A percentile compares a stretch with the other conserved stretches of the same genome.
Evolutionary conservation across 1,284 basidiomycete genomes (phyloP).

Genomic region (Sphaerobolus stellatus): DNA sequence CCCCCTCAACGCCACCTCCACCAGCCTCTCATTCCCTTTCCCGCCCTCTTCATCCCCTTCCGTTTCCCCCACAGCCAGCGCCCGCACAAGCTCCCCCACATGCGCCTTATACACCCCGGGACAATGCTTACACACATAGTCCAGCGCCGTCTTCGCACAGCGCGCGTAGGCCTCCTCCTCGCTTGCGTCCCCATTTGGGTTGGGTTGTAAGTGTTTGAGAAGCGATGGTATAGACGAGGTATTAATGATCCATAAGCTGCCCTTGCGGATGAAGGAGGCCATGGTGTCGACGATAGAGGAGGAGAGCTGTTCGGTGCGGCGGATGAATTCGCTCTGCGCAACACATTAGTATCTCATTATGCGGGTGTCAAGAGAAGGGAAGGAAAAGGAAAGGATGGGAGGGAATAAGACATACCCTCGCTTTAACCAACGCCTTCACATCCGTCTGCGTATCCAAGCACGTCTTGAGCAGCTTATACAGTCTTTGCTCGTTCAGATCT

Average conservation of each 20-base stretch:
- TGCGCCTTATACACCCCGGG: slow-evolving; percentile 76
- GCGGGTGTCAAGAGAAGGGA: too few species aligned
- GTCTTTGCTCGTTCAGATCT: slow-evolving; percentile 78
- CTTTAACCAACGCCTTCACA: slow-evolving; percentile 75
- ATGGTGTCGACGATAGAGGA: slow-evolving; percentile 68
- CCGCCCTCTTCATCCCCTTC: slow-evolving; percentile 65
- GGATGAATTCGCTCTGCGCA: slow-evolving; percentile 80
- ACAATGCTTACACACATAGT: slow-evolving; percentile 74
- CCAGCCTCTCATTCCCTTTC: slow-evolving; percentile 56
- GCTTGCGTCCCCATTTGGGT: too few species aligned
- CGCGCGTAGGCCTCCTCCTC: slow-evolving; percentile 30
- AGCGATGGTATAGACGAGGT: slow-evolving; percentile 83
- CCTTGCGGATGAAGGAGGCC: slow-evolving; percentile 68
- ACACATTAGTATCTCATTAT: too few species aligned
- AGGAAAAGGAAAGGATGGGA: slow-evolving; percentile 1
- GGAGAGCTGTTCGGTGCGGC: slow-evolving; percentile 71
- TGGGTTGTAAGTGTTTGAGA: slow-evolving; percentile 60
- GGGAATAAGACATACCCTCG: slow-evolving; percentile 23
- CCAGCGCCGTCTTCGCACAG: slow-evolving; percentile 50
- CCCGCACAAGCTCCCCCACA: slow-evolving; percentile 74
- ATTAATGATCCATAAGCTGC: slow-evolving; percentile 76
- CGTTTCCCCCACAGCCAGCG: too few species aligned
- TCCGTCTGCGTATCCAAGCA: slow-evolving; percentile 84
- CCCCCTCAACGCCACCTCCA: slow-evolving; percentile 74
- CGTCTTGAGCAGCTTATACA: slow-evolving; percentile 82